Conservation (phyloP, 108 stramenopile species). For the Licmophora abbreviata region DNA sequence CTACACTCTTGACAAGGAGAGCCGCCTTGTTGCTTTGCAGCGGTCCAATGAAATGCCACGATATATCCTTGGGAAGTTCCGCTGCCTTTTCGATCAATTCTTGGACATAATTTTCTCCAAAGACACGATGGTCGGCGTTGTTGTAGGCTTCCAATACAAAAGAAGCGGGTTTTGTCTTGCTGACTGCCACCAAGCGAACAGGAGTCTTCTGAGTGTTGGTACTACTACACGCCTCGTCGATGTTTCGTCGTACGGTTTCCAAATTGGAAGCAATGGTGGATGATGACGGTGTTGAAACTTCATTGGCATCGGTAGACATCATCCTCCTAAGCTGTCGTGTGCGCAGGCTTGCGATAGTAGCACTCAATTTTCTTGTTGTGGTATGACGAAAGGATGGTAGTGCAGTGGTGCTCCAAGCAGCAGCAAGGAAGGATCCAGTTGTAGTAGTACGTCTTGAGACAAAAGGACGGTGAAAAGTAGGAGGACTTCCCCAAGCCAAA, state of each 20-base stretch:
- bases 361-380: no score
- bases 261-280: conserved; percentile 12
- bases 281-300: no score
- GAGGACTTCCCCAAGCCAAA: no score
- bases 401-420: no score
- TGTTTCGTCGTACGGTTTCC: conserved; percentile 7
- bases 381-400: no score
- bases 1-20: conserved; percentile 61
- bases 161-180: conserved; percentile 91
- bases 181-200: conserved; percentile 83
- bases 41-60: conserved; percentile 79
- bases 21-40: conserved; percentile 96
- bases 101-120: conserved; percentile 99
- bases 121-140: conserved; percentile 77
- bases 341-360: no score
- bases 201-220: not conserved
- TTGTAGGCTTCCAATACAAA: conserved; percentile 81
- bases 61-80: conserved; percentile 36
- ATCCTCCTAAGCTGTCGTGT: no score
- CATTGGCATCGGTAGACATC: no score
- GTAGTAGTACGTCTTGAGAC: no score
- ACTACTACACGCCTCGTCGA: not conserved
- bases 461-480: no score
- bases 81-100: conserved; percentile 92
- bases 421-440: no score